A percentile compares a stretch with the other conserved stretches of the same genome.
Conservation (phyloP, 345 rosid genomes). For the Arabidopsis arenosa region DNA sequence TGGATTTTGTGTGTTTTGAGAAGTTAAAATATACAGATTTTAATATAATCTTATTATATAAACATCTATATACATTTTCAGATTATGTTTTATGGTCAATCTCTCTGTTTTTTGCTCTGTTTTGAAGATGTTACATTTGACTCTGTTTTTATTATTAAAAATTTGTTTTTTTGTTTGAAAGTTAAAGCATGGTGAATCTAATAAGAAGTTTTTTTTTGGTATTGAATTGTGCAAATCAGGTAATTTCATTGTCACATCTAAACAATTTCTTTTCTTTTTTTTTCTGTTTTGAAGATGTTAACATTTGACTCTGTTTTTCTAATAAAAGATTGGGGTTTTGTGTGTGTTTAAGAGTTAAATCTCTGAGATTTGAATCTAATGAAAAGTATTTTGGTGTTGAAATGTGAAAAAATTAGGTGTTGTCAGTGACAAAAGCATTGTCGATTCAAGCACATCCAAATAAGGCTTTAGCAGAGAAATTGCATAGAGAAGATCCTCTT, state of each 20-base stretch:
- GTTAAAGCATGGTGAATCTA: not conserved
- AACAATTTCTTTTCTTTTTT: constrained; percentile 45
- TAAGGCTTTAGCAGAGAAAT: constrained; percentile 68
- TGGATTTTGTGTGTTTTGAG: not conserved
- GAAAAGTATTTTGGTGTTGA: not conserved
- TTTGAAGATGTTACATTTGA: constrained; percentile 8
- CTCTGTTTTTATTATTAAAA: constrained; percentile 5
- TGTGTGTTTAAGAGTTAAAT: not conserved
- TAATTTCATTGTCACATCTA: constrained; percentile 93
- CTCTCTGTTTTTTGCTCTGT: not conserved
- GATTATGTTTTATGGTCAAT: not conserved
- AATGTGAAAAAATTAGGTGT: constrained; percentile 54
- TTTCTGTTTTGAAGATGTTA: no score
- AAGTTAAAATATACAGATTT: not conserved
- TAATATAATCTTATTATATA: no score
- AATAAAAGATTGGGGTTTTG: no score
- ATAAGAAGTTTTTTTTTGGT: not conserved
- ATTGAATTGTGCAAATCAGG: constrained; percentile 45
- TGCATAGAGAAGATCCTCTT: constrained; percentile 72
- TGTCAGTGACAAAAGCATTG: constrained; percentile 86
- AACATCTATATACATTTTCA: not conserved
- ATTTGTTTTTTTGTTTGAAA: not conserved
- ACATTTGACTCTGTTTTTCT: no score
- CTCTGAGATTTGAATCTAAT: not conserved
- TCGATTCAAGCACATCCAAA: constrained; percentile 99